Conservation (phyloP, 129 eudicot species). For the Gnaphalium uliginosum region DNA sequence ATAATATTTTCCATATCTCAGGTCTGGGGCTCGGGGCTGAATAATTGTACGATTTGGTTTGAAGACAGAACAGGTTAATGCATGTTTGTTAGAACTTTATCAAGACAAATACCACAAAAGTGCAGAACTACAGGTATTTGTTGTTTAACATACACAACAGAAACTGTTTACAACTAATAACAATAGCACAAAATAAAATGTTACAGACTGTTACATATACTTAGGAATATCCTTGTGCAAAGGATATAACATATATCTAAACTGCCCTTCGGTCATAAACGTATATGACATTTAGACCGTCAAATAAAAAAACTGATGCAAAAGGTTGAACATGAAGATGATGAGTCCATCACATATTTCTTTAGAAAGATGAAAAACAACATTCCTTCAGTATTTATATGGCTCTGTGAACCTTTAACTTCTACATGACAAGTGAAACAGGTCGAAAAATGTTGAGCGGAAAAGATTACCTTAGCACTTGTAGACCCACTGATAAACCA, state of each 20-base stretch:
- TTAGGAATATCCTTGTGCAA: conserved; percentile 1
- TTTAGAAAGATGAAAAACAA: not conserved
- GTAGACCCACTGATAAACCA: conserved; percentile 99
- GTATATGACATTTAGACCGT: not conserved
- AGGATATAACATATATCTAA: conserved; percentile 11
- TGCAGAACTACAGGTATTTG: not conserved
- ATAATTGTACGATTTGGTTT: not conserved
- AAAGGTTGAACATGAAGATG: not conserved
- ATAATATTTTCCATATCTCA: not conserved
- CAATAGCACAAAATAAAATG: conserved; percentile 5
- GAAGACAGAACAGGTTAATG: conserved; percentile 5
- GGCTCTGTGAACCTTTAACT: conserved; percentile 8
- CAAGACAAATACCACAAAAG: not conserved
- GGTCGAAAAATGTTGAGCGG: not conserved
- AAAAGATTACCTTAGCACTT: conserved; percentile 69
- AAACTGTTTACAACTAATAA: not conserved
- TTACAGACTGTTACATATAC: not conserved
- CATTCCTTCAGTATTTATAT: not conserved
- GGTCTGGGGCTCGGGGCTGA: not conserved
- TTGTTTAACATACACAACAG: not conserved
- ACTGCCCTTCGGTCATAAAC: conserved; percentile 8
- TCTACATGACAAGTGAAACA: conserved; percentile 8
- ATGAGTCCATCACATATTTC: not conserved
- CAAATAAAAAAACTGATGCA: not conserved
- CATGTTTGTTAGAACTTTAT: conserved; percentile 5